Conservation (phyloP, 257 asterid genomes). For the Euphrasia confusa region DNA sequence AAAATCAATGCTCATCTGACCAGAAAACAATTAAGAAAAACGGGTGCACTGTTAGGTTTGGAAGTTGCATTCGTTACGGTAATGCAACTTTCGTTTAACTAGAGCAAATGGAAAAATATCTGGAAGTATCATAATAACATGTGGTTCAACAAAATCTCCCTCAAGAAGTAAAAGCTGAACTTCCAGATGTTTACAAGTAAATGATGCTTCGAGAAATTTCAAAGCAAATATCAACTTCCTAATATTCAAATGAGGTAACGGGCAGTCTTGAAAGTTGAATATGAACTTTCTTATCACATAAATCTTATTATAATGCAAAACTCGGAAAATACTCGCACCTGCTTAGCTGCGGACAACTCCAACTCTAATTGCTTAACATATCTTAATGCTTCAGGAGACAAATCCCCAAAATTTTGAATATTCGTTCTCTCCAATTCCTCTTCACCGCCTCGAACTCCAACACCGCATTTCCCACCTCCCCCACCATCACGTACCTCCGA, state of each 20-base stretch:
- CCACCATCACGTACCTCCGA: slow-evolving; percentile 38
- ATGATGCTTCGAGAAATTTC: neutral
- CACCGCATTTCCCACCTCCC: slow-evolving; percentile 32
- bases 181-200: neutral
- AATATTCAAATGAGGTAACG: neutral
- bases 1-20: neutral
- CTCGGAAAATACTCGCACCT: slow-evolving; percentile 42
- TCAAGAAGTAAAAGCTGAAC: neutral
- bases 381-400: slow-evolving; percentile 56
- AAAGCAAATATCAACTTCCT: neutral
- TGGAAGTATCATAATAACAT: neutral
- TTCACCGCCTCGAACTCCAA: slow-evolving; percentile 28
- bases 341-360: slow-evolving; percentile 56
- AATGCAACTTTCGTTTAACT: slow-evolving; percentile 4
- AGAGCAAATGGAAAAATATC: neutral
- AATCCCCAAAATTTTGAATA: slow-evolving; percentile 35
- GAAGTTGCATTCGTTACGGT: neutral
- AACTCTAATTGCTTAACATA: slow-evolving; percentile 67
- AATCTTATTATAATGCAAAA: too few relatives aligned
- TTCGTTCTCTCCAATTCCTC: slow-evolving; percentile 32
- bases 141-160: neutral
- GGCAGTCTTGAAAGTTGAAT: neutral
- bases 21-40: slow-evolving; percentile 5
- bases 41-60: neutral
- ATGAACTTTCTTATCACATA: neutral